Evolutionary conservation across 2,329 filamentous ascomycete species (phyloP), one percentile per base, ranked within the genome.

Genomic region (Penicillium sp.): DNA sequence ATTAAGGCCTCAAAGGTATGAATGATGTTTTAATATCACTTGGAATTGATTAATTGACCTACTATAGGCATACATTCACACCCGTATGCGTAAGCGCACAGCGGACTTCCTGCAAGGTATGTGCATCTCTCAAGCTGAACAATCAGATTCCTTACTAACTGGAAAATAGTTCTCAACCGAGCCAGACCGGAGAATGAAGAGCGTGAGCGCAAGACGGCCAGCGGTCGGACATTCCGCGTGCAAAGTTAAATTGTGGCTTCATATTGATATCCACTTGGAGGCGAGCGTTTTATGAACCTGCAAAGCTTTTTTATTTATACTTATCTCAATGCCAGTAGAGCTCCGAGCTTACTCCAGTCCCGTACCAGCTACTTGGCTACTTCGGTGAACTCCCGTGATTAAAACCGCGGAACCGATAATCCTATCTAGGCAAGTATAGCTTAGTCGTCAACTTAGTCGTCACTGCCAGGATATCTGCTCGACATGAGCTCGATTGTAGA

Each of bases 201-300:
- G 78, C 93, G 93, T 80, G 96, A 99, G 80, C 88, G 91, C 71
- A 99, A 99, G 87, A 99, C 95, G 56, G 95, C 96, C 47, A 98
- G 92, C 75, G 95, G 95, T 63, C 87, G 95, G 69, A 96, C 93
- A 44, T 99, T 99, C 85, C 83, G 83, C 67, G 85, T 87, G 23
- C 85, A 87, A 66, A 80, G 70, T 58, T 79, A 74, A 60, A 62
- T 39, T 50, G 49, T 60, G 37, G 49, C 50, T 59, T 68, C 53
- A 58, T 67, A 55, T 66, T 62, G 63, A 65, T 68, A 69, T 64
- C 39, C 60, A 62, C 62, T 60, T 54, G 55, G 57, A 65, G 62
- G 53, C 54, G 61, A 62, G 55, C 56, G 60, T 61, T 55, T 62
- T 58, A 63, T 53, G 58, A 61, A 61, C 54, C 48, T 63, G 57